phyloP scores from a whole-genome alignment of 176 grass and related monocot species.

The Oropetium thomaeum region DNA sequence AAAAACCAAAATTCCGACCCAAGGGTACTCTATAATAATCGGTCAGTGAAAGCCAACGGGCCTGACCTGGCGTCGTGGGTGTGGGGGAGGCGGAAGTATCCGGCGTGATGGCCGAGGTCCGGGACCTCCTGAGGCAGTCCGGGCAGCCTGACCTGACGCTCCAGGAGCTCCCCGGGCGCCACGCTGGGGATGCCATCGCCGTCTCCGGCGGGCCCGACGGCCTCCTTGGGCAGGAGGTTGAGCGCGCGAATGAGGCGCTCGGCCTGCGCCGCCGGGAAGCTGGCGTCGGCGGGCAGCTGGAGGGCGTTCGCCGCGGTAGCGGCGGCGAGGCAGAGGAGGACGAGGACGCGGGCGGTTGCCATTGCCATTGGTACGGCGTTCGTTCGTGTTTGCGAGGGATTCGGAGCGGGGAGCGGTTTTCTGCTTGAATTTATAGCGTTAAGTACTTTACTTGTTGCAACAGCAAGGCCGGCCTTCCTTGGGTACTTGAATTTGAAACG shows the following conservation, averaged over 20 bases:
- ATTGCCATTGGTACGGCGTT: background rate
- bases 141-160: constrained; percentile 53
- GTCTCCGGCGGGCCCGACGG: background rate
- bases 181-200: background rate
- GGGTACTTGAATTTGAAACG: constrained; percentile 15
- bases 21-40: background rate
- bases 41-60: background rate
- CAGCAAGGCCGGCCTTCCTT: no score
- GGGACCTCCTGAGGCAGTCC: constrained; percentile 31
- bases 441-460: no score
- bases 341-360: background rate
- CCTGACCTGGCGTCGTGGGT: constrained; percentile 75
- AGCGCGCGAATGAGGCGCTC: constrained; percentile 75
- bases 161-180: constrained; percentile 53
- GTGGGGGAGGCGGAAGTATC: constrained; percentile 86
- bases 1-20: background rate
- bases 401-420: constrained; percentile 21
- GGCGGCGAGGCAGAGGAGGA: constrained; percentile 15
- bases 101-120: constrained; percentile 86
- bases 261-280: constrained; percentile 55
- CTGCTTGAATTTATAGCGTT: constrained; percentile 31
- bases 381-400: background rate
- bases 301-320: background rate
- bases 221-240: constrained; percentile 71
- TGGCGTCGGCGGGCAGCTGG: constrained; percentile 38